A percentile compares a stretch with the other conserved stretches of the same genome.
These are phyloP conservation scores for Lolium perenne DNA, from an alignment of 176 grass and related monocot genomes.

Conservation along the genomic window DNA sequence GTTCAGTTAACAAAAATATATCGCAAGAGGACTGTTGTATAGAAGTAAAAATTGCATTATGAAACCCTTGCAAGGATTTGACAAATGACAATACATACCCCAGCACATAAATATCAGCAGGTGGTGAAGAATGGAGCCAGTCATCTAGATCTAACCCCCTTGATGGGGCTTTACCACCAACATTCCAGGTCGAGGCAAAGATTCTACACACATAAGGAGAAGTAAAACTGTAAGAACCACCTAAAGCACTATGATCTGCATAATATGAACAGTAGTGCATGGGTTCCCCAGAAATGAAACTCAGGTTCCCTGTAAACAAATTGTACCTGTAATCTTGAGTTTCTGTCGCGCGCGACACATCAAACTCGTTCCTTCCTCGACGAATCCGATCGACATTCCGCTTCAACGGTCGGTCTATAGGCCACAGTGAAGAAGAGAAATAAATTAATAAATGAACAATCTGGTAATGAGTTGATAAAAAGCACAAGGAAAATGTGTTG, in stretches of 20 bases:
- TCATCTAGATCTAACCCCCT: constrained; percentile 88
- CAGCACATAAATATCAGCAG: constrained; percentile 96
- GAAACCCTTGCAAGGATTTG: constrained; percentile 15
- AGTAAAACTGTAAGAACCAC: constrained; percentile 9
- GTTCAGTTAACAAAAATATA: neutral
- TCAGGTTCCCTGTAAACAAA: neutral
- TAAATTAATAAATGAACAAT: neutral
- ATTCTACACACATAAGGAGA: constrained; percentile 50
- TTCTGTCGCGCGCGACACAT: constrained; percentile 63
- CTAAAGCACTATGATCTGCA: neutral
- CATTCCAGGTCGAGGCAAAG: constrained; percentile 96
- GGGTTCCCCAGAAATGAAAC: neutral
- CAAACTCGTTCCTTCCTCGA: constrained; percentile 58
- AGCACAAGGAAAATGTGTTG: neutral
- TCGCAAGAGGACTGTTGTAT: neutral
- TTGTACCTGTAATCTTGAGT: constrained; percentile 75
- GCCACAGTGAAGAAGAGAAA: constrained; percentile 2
- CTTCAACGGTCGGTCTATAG: constrained; percentile 32
- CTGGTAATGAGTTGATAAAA: neutral
- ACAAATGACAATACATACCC: constrained; percentile 49
- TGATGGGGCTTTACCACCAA: constrained; percentile 87
- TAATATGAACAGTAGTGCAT: neutral
- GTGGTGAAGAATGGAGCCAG: constrained; percentile 91
- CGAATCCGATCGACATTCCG: constrained; percentile 34
- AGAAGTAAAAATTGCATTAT: neutral